Evolutionary conservation across 2,329 filamentous ascomycete genomes (phyloP).

Genomic region (Apiospora hydei): DNA sequence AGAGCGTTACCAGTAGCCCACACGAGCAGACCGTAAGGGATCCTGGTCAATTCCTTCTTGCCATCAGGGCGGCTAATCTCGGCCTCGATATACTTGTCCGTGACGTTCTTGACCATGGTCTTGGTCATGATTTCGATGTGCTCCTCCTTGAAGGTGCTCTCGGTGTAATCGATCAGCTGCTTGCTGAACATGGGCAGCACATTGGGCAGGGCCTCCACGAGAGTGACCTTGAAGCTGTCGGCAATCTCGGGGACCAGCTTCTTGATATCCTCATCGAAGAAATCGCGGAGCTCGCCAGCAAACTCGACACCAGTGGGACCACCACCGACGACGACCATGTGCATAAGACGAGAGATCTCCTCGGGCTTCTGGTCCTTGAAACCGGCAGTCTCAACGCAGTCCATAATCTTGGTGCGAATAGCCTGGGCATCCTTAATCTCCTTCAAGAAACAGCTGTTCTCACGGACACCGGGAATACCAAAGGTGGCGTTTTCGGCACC

Average conservation of each 20-base stretch:
- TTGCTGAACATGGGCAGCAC: constrained; percentile 98
- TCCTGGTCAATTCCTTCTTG: constrained; percentile 78
- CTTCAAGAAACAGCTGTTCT: constrained; percentile 98
- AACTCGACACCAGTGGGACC: constrained; percentile 98
- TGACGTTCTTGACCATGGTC: constrained; percentile 98
- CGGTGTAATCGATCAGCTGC: constrained; percentile 98
- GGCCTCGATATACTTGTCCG: constrained; percentile 90
- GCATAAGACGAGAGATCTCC: constrained; percentile 91
- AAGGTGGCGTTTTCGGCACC: constrained; percentile 99
- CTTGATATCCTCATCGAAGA: constrained; percentile 97
- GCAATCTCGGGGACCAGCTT: constrained; percentile 97
- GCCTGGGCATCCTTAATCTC: constrained; percentile 95
- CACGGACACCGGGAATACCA: constrained; percentile 92
- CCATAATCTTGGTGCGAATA: constrained; percentile 99
- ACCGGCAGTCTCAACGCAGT: constrained; percentile 96
- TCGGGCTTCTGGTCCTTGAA: constrained; percentile 94
- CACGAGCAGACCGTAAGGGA: constrained; percentile 94
- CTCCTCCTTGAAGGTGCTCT: constrained; percentile 98
- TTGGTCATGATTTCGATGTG: constrained; percentile 97
- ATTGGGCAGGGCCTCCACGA: constrained; percentile 96
- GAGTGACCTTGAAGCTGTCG: constrained; percentile 94
- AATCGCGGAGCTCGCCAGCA: constrained; percentile 96
- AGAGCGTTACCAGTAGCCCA: constrained; percentile 98
- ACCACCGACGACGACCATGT: constrained; percentile 96
- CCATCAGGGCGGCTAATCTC: constrained; percentile 84